A percentile compares a stretch with the other conserved stretches of the same genome.
Conservation (phyloP, 345 rosid genomes). For the Conringia planisiliqua region DNA sequence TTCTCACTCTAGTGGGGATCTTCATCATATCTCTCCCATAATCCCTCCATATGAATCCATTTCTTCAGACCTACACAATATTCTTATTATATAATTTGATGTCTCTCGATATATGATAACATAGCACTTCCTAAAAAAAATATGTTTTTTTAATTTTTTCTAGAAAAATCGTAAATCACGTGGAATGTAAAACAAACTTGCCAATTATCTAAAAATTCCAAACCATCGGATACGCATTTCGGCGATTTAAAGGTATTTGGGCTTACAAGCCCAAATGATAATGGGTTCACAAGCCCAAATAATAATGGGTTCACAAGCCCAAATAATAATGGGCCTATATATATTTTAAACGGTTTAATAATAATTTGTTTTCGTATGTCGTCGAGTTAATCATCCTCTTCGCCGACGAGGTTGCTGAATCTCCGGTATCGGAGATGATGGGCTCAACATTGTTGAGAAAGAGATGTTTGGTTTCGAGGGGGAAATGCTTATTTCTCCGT, state of each 20-base stretch:
- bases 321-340: neutral
- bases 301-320: neutral
- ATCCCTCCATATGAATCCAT: constrained; percentile 12
- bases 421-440: constrained; percentile 22
- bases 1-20: constrained; percentile 29
- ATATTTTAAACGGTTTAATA: neutral
- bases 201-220: neutral
- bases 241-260: neutral
- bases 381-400: neutral
- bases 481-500: constrained; percentile 16
- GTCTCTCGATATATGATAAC: neutral
- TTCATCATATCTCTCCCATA: constrained; percentile 36
- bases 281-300: neutral
- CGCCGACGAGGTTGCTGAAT: constrained; percentile 11
- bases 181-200: neutral
- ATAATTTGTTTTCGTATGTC: neutral
- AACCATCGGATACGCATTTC: neutral
- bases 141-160: neutral
- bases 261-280: neutral
- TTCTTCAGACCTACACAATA: neutral
- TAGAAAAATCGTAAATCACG: neutral
- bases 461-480: neutral
- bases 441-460: constrained; percentile 7
- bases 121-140: neutral
- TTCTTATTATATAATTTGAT: neutral